phyloP scores from a whole-genome alignment of 176 grass and related monocot genomes.

The Lolium rigidum region DNA sequence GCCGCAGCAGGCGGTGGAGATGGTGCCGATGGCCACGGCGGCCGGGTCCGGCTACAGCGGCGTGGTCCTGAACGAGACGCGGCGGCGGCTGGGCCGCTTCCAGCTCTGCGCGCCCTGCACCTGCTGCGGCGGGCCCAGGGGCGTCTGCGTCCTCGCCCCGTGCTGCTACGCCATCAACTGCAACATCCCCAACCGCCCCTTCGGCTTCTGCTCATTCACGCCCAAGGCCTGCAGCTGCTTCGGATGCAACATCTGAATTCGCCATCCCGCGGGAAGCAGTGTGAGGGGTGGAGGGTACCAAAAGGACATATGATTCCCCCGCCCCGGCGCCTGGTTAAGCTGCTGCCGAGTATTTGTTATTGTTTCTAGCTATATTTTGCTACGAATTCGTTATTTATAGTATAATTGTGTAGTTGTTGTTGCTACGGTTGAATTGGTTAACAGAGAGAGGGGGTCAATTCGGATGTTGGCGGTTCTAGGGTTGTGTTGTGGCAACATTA shows the following conservation, averaged over 20 bases:
- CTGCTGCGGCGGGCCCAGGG: constrained; percentile 74
- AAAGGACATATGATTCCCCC: constrained; percentile 33
- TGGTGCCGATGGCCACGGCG: constrained; percentile 47
- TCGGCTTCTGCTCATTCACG: constrained; percentile 94
- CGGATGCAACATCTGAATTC: constrained; percentile 64
- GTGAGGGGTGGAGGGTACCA: neutral
- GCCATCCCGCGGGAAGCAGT: too few relatives aligned
- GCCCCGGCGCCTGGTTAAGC: constrained; percentile 30
- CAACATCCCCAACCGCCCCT: constrained; percentile 96
- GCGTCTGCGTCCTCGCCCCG: constrained; percentile 76
- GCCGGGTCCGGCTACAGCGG: constrained; percentile 38
- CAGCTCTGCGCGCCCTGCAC: constrained; percentile 94
- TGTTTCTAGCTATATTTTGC: constrained; percentile 51
- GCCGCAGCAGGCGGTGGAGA: neutral
- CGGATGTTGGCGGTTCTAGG: constrained; percentile 13
- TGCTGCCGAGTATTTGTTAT: constrained; percentile 23
- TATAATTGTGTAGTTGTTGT: neutral
- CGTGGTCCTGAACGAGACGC: constrained; percentile 65
- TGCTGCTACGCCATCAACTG: constrained; percentile 99
- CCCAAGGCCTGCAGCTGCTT: constrained; percentile 85
- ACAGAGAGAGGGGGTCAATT: constrained; percentile 9
- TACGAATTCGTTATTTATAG: constrained; percentile 41
- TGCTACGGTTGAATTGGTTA: constrained; percentile 31
- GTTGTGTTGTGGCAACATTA: constrained; percentile 1
- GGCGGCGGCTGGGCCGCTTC: constrained; percentile 74